Evolutionary conservation across 2,329 filamentous ascomycete species (phyloP), one percentile per base, ranked within the genome.

Genomic region (Colletotrichum tofieldiae): DNA sequence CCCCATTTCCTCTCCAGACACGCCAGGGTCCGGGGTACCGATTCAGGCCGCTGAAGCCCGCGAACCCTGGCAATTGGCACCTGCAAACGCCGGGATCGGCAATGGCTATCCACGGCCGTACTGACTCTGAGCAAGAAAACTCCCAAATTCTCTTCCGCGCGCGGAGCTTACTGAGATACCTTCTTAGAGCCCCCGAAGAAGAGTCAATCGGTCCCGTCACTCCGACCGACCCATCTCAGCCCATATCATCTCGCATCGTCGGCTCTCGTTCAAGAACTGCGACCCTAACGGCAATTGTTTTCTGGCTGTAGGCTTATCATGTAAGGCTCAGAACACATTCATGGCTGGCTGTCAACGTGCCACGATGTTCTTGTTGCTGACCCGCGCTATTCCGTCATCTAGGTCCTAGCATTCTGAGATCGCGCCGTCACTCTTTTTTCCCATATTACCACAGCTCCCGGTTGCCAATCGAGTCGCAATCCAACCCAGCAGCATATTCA

Each of bases 341-440:
- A 45, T 29, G 41, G 49, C 69, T 66, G 65, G 55, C 52, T 47
- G 32, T 45, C n/a, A 43, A 8, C 45, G 32, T 60, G 43, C 43
- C 71, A 51, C 37, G 29, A 56, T 58, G 58, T 41, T 60, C 26
- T 51, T 23, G 35, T 67, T 75, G 74, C 75, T 77, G 74, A 76
- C 74, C 69, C 71, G 74, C 75, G 73, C 74, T 73, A 61, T 61
- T 60, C 63, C 41, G 45, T 67, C 43, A 47, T 45, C 26, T 32
- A 73, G 71, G 58, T 60, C 45, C 62, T 67, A 66, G 47, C 47
- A 32, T 61, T 65, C 43, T 60, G 49, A 72, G 29, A 65, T 65
- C 63, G 47, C 69, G 58, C 56, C 37, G 32, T 64, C 59, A 37
- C 60, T 69, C 69, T 52, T 64, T 64, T 59, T 64, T n/a, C 51